A percentile compares a stretch with the other conserved stretches of the same genome.
Evolutionary conservation across 2,329 filamentous ascomycete species (phyloP).

Genomic region (Talaromyces sp.): DNA sequence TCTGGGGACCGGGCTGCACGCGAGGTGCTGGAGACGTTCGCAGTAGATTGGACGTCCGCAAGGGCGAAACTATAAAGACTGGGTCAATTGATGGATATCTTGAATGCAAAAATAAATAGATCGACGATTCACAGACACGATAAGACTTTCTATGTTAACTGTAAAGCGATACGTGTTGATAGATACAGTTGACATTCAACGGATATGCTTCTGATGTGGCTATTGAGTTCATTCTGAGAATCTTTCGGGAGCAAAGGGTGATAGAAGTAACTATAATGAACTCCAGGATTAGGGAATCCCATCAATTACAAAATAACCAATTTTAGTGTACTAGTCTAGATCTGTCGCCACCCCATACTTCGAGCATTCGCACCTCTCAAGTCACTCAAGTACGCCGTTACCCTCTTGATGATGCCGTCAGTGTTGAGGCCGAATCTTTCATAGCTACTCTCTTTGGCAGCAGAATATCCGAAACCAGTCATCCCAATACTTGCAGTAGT

Average conservation of each 20-base stretch:
- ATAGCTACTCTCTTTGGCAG: neutral
- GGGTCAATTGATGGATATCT: too few relatives aligned
- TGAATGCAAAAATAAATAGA: too few relatives aligned
- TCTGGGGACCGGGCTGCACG: too few relatives aligned
- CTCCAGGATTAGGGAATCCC: neutral
- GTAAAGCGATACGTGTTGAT: too few relatives aligned
- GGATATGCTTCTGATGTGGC: too few relatives aligned
- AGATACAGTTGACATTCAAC: too few relatives aligned
- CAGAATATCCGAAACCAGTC: constrained; percentile 21
- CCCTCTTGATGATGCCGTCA: constrained; percentile 7
- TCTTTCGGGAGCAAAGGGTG: neutral
- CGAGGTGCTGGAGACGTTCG: too few relatives aligned
- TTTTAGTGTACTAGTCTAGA: neutral
- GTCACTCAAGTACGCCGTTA: constrained; percentile 13
- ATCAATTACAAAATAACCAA: neutral
- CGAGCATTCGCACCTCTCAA: constrained; percentile 17
- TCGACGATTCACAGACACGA: too few relatives aligned
- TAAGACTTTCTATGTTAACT: too few relatives aligned
- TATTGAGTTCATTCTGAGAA: neutral
- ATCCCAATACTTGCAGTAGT: constrained; percentile 27
- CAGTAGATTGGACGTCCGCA: too few relatives aligned
- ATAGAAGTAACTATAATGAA: neutral
- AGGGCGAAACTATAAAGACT: too few relatives aligned
- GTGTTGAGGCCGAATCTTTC: neutral
- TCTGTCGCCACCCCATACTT: constrained; percentile 15